Conservation (phyloP, 768 basidiomycete genomes). For the Terana coerulea region DNA sequence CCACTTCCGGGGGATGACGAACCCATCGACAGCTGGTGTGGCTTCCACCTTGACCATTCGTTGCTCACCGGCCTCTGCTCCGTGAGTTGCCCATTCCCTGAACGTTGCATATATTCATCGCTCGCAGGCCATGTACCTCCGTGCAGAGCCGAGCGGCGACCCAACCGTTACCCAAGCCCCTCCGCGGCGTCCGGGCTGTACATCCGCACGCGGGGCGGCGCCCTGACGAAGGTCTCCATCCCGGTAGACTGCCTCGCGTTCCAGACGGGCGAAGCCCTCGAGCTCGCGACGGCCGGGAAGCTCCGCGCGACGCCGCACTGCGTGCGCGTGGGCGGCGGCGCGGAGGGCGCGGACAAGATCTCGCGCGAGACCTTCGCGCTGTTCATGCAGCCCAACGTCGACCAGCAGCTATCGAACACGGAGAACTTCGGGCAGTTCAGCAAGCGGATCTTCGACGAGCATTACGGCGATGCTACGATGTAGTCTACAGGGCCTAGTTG, state of each 20-base stretch:
- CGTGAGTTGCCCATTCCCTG: slow-evolving; percentile 35
- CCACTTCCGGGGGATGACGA: slow-evolving; percentile 46
- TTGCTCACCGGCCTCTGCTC: slow-evolving; percentile 91
- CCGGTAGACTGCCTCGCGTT: slow-evolving; percentile 86
- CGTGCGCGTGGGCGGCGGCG: slow-evolving; percentile 65
- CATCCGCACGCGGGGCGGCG: slow-evolving; percentile 80
- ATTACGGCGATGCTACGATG: slow-evolving; percentile 34
- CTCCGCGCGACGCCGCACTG: slow-evolving; percentile 94
- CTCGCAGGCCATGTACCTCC: slow-evolving; percentile 79
- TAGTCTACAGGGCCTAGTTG: neutral
- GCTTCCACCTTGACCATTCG: slow-evolving; percentile 92
- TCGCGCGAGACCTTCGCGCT: slow-evolving; percentile 87
- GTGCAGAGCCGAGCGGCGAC: slow-evolving; percentile 36
- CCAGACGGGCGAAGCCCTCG: slow-evolving; percentile 95
- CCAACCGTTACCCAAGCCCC: slow-evolving; percentile 59
- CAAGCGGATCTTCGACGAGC: slow-evolving; percentile 68
- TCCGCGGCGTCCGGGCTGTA: slow-evolving; percentile 82
- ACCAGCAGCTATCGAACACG: slow-evolving; percentile 62
- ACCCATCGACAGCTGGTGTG: slow-evolving; percentile 87
- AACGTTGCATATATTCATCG: neutral
- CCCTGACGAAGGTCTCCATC: slow-evolving; percentile 80
- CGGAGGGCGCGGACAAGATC: slow-evolving; percentile 42
- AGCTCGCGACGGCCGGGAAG: slow-evolving; percentile 77
- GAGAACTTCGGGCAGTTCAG: slow-evolving; percentile 91
- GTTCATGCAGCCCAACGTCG: slow-evolving; percentile 86